phyloP scores from a whole-genome alignment of 805 yeast species.

The Ogataea wickerhamii region DNA sequence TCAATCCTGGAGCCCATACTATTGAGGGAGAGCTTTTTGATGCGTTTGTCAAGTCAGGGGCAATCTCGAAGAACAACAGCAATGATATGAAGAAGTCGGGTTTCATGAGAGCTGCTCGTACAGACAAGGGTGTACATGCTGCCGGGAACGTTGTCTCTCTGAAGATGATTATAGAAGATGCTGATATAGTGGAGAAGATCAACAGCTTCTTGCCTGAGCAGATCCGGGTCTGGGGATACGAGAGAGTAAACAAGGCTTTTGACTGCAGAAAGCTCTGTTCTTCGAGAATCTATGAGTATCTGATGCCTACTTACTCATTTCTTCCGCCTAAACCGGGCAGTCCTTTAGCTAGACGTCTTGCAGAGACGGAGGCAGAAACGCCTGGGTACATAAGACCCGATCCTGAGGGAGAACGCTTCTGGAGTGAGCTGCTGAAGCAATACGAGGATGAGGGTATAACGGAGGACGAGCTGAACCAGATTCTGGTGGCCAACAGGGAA shows the following conservation, averaged over 20 bases:
- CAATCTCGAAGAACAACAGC: slow-evolving; percentile 80
- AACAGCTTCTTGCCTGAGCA: slow-evolving; percentile 77
- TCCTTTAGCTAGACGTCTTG: slow-evolving; percentile 57
- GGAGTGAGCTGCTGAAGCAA: slow-evolving; percentile 49
- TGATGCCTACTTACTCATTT: slow-evolving; percentile 87
- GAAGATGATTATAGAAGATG: slow-evolving; percentile 81
- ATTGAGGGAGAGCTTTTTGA: slow-evolving; percentile 86
- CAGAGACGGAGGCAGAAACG: slow-evolving; percentile 45
- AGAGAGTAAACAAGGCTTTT: slow-evolving; percentile 83
- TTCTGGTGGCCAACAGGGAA: slow-evolving; percentile 34
- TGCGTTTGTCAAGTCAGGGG: slow-evolving; percentile 84
- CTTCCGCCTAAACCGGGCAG: slow-evolving; percentile 85
- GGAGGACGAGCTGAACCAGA: slow-evolving; percentile 35
- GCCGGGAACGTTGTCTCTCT: slow-evolving; percentile 89
- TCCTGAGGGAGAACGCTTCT: slow-evolving; percentile 69
- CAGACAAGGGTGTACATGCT: slow-evolving; percentile 97
- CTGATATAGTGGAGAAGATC: slow-evolving; percentile 66
- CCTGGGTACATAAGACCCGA: slow-evolving; percentile 64
- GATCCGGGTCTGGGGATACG: slow-evolving; percentile 90
- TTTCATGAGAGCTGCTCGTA: slow-evolving; percentile 82
- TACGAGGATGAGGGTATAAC: slow-evolving; percentile 39
- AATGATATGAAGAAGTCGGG: slow-evolving; percentile 85
- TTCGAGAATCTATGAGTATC: slow-evolving; percentile 91
- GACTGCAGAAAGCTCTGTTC: slow-evolving; percentile 95
- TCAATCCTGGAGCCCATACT: slow-evolving; percentile 82